A percentile compares a stretch with the other conserved stretches of the same genome.
These are phyloP conservation scores for Neobulgaria alba DNA, from an alignment of 2,329 filamentous ascomycete species.

Conservation along the genomic window DNA sequence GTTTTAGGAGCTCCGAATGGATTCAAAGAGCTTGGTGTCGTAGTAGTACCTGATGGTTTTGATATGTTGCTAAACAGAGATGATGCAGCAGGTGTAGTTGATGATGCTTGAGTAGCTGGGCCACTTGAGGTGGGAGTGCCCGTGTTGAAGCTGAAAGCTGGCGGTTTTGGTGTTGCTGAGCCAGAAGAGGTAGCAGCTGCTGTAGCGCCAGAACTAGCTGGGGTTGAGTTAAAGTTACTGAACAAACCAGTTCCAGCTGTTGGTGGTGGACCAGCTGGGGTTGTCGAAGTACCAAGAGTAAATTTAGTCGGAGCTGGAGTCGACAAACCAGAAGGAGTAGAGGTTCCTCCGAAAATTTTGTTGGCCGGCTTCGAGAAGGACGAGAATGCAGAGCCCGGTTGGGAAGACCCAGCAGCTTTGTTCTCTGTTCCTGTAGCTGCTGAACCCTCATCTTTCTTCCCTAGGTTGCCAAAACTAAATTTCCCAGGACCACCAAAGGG, in stretches of 20 bases:
- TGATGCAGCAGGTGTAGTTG: constrained; percentile 12
- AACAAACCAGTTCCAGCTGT: constrained; percentile 9
- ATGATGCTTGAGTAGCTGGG: constrained; percentile 8
- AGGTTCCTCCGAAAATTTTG: constrained; percentile 16
- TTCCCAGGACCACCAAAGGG: constrained; percentile 9
- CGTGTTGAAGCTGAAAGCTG: constrained; percentile 15
- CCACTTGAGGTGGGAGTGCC: constrained; percentile 11
- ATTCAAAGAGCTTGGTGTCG: constrained; percentile 1
- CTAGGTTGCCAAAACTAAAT: constrained; percentile 12
- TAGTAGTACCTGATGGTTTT: neutral
- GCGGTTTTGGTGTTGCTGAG: constrained; percentile 10
- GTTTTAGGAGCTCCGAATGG: constrained; percentile 26
- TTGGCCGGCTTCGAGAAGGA: neutral
- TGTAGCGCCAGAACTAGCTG: constrained; percentile 7
- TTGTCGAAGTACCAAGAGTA: constrained; percentile 21
- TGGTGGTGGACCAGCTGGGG: constrained; percentile 28
- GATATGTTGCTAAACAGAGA: constrained; percentile 3
- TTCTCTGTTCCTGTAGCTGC: constrained; percentile 7
- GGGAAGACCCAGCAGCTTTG: constrained; percentile 11
- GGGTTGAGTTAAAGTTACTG: constrained; percentile 4
- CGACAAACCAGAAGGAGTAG: constrained; percentile 20
- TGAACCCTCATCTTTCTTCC: constrained; percentile 12
- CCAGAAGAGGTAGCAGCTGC: constrained; percentile 7
- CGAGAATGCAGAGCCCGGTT: constrained; percentile 8
- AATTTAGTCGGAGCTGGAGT: constrained; percentile 22